Evolutionary conservation across 768 basidiomycete species (phyloP).

Genomic region (Boletus speciosus): DNA sequence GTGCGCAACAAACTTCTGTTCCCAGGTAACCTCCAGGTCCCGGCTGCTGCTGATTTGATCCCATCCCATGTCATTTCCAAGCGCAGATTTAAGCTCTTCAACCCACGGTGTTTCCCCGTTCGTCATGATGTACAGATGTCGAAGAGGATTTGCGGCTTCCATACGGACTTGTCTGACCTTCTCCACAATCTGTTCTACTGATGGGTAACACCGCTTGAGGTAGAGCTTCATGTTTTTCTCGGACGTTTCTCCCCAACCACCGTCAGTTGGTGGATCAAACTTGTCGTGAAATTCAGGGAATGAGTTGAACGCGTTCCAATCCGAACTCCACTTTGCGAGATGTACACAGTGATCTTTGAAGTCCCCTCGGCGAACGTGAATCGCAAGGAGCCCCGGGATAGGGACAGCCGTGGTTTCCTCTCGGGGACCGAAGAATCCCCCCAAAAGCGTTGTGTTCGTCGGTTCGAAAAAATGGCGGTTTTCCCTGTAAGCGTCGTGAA

Average conservation of each 20-base stretch:
- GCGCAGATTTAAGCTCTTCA: slow-evolving; percentile 34
- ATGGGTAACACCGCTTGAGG: slow-evolving; percentile 41
- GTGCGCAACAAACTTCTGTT: slow-evolving; percentile 43
- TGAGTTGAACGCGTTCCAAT: slow-evolving; percentile 45
- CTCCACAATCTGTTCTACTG: slow-evolving; percentile 40
- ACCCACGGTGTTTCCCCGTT: slow-evolving; percentile 45
- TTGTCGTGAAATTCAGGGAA: slow-evolving; percentile 41
- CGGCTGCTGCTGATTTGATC: slow-evolving; percentile 38
- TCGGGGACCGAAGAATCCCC: not conserved
- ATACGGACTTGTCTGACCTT: slow-evolving; percentile 35
- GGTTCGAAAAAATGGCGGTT: slow-evolving; percentile 31
- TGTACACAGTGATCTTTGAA: slow-evolving; percentile 43
- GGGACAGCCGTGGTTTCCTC: slow-evolving; percentile 9
- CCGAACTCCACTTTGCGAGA: slow-evolving; percentile 34
- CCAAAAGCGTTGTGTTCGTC: not conserved
- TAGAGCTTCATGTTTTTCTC: slow-evolving; percentile 27
- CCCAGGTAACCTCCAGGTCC: slow-evolving; percentile 41
- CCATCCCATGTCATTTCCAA: slow-evolving; percentile 37
- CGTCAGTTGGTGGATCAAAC: slow-evolving; percentile 30
- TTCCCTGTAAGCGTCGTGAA: slow-evolving; percentile 29
- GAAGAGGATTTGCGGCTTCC: slow-evolving; percentile 25
- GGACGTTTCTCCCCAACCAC: slow-evolving; percentile 12
- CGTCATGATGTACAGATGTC: slow-evolving; percentile 45
- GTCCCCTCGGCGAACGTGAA: slow-evolving; percentile 53
- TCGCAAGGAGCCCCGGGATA: slow-evolving; percentile 42